A percentile compares a stretch with the other conserved stretches of the same genome.
Conservation (phyloP, 306 rosid genomes). For the Corylus avellana region DNA sequence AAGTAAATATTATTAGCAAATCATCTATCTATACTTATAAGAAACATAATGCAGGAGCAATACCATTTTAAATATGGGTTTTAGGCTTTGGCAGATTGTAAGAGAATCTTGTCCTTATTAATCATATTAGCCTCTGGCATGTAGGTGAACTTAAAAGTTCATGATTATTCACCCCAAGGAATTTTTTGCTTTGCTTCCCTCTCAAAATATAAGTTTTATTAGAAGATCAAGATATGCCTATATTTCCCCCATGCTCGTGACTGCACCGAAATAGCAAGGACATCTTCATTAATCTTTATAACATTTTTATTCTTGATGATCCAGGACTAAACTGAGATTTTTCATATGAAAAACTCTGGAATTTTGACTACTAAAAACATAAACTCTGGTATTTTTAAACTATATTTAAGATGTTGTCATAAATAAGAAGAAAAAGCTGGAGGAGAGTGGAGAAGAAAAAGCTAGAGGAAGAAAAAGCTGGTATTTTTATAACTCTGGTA, state of each 20-base stretch:
- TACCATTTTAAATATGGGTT: not conserved
- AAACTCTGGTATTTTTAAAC: not conserved
- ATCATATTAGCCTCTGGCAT: not conserved
- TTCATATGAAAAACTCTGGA: not conserved
- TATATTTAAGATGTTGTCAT: no score
- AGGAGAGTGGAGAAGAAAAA: no score
- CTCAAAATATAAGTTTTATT: not conserved
- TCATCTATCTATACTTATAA: conserved; percentile 8
- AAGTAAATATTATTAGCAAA: conserved; percentile 20
- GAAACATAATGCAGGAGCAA: conserved; percentile 8
- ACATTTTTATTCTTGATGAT: not conserved
- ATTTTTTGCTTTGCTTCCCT: not conserved
- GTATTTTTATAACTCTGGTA: no score
- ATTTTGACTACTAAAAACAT: no score
- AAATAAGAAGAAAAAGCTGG: no score
- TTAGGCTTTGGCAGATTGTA: not conserved
- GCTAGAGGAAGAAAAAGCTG: no score
- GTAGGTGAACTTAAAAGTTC: not conserved
- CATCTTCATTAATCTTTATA: not conserved
- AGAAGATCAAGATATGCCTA: not conserved
- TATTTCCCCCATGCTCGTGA: not conserved
- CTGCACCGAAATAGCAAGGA: not conserved
- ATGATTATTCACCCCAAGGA: not conserved
- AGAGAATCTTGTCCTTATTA: not conserved
- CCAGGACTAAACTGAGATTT: conserved; percentile 1